Percentiles rank a stretch among this genome's conserved stretches.
Conservation (phyloP, 2,329 filamentous ascomycete genomes). For the Diplodia corticola region DNA sequence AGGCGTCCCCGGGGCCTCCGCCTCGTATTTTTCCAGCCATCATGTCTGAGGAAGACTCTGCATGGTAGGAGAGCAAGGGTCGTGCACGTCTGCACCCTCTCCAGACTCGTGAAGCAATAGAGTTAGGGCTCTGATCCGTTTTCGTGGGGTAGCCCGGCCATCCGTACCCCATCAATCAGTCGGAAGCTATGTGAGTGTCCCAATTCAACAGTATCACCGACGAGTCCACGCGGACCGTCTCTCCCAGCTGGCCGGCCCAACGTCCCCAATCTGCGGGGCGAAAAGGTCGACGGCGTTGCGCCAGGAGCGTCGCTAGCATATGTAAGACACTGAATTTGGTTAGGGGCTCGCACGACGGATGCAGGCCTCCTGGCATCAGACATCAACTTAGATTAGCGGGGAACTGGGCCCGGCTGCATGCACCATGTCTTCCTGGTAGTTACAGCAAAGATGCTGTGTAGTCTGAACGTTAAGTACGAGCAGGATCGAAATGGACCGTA, state of each 20-base stretch:
- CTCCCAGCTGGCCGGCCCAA: neutral
- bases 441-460: neutral
- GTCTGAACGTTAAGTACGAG: neutral
- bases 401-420: neutral
- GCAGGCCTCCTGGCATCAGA: neutral
- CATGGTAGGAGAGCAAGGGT: neutral
- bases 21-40: neutral
- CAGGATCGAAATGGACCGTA: neutral
- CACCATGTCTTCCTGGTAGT: neutral
- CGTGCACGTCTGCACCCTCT: neutral
- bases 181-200: neutral
- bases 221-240: neutral
- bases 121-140: neutral
- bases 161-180: neutral
- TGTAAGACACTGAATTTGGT: neutral
- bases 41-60: neutral
- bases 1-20: neutral
- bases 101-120: neutral
- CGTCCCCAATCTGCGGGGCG: neutral
- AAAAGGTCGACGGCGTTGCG: neutral
- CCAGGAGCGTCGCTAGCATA: neutral
- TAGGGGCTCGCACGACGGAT: neutral
- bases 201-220: neutral
- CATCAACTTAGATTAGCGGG: neutral
- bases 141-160: neutral